Percentiles rank a stretch among this genome's conserved stretches.
Conservation (phyloP, 2,329 filamentous ascomycete genomes). For the Colletotrichum lupini region DNA sequence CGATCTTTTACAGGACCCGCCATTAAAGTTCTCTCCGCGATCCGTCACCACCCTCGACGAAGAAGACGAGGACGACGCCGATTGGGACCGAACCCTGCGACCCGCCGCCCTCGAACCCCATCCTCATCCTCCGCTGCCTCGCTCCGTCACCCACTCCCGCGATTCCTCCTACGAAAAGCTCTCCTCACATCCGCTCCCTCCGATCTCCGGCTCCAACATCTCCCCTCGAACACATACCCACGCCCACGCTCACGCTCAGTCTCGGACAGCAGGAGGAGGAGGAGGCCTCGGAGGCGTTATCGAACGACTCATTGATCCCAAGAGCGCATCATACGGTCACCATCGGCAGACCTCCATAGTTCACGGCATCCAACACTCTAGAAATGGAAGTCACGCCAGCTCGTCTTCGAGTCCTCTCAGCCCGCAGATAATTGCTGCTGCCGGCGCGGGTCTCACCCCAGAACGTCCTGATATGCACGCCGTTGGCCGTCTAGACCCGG, state of each 20-base stretch:
- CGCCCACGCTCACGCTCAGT: constrained; percentile 42
- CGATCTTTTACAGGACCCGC: constrained; percentile 62
- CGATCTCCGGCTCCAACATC: constrained; percentile 39
- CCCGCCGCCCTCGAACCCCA: constrained; percentile 54
- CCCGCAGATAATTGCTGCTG: constrained; percentile 83
- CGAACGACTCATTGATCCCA: constrained; percentile 67
- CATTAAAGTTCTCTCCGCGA: constrained; percentile 62
- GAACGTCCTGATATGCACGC: constrained; percentile 64
- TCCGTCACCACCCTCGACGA: constrained; percentile 63
- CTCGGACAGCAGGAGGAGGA: constrained; percentile 48
- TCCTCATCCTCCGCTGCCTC: constrained; percentile 43
- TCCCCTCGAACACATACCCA: constrained; percentile 52
- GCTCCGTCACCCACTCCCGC: constrained; percentile 63
- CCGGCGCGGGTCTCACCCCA: constrained; percentile 61
- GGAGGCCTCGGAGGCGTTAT: constrained; percentile 51
- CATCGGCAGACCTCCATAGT: constrained; percentile 98
- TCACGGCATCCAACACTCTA: constrained; percentile 91
- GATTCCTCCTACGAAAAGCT: constrained; percentile 69
- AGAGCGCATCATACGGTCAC: constrained; percentile 77
- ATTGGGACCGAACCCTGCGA: constrained; percentile 64
- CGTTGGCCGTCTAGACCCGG: constrained; percentile 58
- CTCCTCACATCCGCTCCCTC: constrained; percentile 42
- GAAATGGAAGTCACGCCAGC: constrained; percentile 88
- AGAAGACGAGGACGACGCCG: constrained; percentile 59
- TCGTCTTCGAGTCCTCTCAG: constrained; percentile 86